Evolutionary conservation across 345 rosid species (phyloP).

Genomic region (Gossypium ekmanianum): DNA sequence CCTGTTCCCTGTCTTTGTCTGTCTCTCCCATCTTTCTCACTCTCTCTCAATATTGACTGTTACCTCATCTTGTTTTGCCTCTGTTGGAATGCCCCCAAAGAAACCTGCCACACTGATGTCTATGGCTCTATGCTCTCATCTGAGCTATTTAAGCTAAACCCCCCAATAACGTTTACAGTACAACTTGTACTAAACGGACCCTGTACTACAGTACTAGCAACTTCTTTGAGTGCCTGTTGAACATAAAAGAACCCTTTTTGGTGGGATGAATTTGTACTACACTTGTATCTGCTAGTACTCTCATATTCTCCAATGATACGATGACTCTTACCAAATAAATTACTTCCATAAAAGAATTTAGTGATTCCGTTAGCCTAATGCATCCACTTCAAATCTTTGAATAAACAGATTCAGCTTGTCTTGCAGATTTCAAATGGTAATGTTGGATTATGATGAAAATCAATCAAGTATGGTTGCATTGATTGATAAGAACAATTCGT

Average conservation of each 20-base stretch:
- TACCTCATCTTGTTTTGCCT: slow-evolving; percentile 5
- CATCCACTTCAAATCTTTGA: neutral
- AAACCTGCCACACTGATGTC: neutral
- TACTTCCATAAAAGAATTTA: neutral
- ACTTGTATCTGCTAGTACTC: slow-evolving; percentile 1
- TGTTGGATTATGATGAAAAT: too few relatives aligned
- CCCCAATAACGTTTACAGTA: slow-evolving; percentile 7
- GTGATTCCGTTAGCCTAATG: neutral
- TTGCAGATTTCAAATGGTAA: too few relatives aligned
- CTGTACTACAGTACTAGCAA: slow-evolving; percentile 39
- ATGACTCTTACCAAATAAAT: neutral
- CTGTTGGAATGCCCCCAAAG: neutral
- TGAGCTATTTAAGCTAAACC: slow-evolving; percentile 10
- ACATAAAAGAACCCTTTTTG: neutral
- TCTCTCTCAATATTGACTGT: slow-evolving; percentile 9
- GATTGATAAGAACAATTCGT: too few relatives aligned
- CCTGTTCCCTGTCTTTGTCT: slow-evolving; percentile 52
- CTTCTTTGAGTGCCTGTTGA: neutral
- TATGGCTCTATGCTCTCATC: neutral
- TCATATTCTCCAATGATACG: neutral
- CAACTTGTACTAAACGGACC: slow-evolving; percentile 25
- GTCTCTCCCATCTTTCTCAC: slow-evolving; percentile 34
- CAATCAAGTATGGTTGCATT: too few relatives aligned
- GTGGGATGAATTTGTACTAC: slow-evolving; percentile 22
- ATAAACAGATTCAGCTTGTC: too few relatives aligned